phyloP scores from a whole-genome alignment of 331 rosid species.

The Malus hybrid region DNA sequence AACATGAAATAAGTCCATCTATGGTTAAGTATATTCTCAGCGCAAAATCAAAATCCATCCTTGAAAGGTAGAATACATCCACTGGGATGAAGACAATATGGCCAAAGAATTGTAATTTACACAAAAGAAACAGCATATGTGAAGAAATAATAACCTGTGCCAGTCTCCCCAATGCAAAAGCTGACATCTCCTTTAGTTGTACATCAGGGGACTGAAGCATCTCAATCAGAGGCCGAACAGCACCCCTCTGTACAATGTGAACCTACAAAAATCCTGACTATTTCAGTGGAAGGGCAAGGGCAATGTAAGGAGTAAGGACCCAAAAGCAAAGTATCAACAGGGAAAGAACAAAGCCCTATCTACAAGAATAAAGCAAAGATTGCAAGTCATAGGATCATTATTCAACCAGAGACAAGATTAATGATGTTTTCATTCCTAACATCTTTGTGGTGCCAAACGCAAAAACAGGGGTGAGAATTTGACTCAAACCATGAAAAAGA shows the following conservation, averaged over 20 bases:
- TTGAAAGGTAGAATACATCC: neutral
- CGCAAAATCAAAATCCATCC: neutral
- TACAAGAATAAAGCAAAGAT: neutral
- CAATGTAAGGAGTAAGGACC: neutral
- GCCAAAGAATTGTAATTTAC: neutral
- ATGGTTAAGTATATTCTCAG: neutral
- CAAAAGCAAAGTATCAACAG: constrained; percentile 2
- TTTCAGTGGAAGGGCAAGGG: neutral
- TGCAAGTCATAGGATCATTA: neutral
- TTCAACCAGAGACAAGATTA: neutral
- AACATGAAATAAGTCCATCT: neutral
- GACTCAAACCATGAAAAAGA: neutral
- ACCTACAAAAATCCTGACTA: constrained; percentile 43
- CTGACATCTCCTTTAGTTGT: constrained; percentile 95
- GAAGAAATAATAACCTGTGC: constrained; percentile 65
- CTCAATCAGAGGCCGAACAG: constrained; percentile 92
- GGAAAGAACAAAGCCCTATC: constrained; percentile 3
- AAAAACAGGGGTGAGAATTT: neutral
- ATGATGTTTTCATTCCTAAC: neutral
- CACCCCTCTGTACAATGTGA: constrained; percentile 98
- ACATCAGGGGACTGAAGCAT: constrained; percentile 97
- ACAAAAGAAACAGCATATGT: neutral
- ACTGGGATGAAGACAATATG: neutral
- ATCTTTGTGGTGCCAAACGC: constrained; percentile 4
- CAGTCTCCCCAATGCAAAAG: constrained; percentile 96